Evolutionary conservation across 176 grass and related monocot species (phyloP).

Genomic region (Luzula sylvatica): DNA sequence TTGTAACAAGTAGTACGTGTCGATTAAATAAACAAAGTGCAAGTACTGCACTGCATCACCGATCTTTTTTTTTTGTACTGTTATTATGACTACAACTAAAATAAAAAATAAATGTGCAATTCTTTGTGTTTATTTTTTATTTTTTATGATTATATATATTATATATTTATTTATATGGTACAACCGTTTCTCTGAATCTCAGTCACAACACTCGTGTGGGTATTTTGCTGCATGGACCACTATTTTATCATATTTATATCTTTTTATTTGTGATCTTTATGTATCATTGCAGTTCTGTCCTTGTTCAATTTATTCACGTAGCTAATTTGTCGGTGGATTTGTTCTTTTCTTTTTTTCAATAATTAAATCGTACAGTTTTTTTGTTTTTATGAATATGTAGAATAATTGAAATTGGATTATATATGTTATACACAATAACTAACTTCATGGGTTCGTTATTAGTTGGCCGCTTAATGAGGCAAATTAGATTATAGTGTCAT

Average conservation of each 20-base stretch:
- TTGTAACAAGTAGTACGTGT: too few relatives aligned
- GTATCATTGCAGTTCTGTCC: constrained; percentile 14
- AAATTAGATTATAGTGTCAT: too few relatives aligned
- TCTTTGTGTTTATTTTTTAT: not conserved
- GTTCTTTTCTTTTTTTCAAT: not conserved
- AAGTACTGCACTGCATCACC: constrained; percentile 2
- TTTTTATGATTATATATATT: not conserved
- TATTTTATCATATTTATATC: not conserved
- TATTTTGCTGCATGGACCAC: constrained; percentile 20
- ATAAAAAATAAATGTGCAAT: not conserved
- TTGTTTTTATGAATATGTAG: too few relatives aligned
- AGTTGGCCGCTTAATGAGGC: too few relatives aligned
- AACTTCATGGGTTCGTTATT: too few relatives aligned
- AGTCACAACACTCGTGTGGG: constrained; percentile 17
- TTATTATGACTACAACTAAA: constrained; percentile 7
- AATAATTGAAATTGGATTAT: too few relatives aligned
- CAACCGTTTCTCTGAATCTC: constrained; percentile 14
- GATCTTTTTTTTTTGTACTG: constrained; percentile 10
- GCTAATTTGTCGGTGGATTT: constrained; percentile 25
- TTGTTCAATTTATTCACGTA: constrained; percentile 15
- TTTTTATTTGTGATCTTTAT: not conserved
- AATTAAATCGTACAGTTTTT: too few relatives aligned
- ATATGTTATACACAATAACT: too few relatives aligned
- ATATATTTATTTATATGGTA: constrained; percentile 1
- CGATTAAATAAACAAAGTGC: too few relatives aligned